These are phyloP conservation scores for Eucalyptus polyanthemos DNA, from an alignment of 345 rosid species.

Conservation along the genomic window DNA sequence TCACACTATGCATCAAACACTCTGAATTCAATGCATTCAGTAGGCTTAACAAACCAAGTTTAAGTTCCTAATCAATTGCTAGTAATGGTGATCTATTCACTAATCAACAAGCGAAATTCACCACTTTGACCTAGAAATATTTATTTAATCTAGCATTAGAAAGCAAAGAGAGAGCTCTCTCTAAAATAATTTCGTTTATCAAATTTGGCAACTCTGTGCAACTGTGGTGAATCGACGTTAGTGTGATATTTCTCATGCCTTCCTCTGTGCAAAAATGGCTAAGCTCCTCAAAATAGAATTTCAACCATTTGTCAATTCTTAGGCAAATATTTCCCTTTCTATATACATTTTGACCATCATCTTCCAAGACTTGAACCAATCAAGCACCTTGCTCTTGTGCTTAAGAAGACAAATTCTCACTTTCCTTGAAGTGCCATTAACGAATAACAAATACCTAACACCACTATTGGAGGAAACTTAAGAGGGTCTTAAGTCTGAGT, in stretches of 20 bases:
- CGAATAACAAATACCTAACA: background rate
- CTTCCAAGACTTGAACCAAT: background rate
- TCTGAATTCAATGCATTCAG: too few species aligned
- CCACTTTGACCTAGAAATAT: background rate
- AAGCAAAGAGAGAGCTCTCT: background rate
- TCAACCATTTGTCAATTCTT: background rate
- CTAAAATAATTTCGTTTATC: background rate
- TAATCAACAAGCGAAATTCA: too few species aligned
- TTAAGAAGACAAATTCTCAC: background rate
- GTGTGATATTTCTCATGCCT: background rate
- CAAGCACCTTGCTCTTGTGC: background rate
- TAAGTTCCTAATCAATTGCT: background rate
- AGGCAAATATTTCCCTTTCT: background rate
- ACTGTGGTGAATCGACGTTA: background rate
- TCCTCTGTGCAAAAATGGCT: background rate
- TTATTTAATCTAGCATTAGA: background rate
- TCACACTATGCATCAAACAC: background rate
- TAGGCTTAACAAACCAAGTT: background rate
- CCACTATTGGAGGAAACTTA: background rate
- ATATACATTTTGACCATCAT: background rate
- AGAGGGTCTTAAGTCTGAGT: background rate
- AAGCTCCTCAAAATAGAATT: background rate
- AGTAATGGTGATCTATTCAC: background rate
- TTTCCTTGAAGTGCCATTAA: background rate
- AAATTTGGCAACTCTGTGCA: background rate